Evolutionary conservation across 2,329 filamentous ascomycete species (phyloP), one percentile per base, ranked within the genome.

Genomic region (Colletotrichum sp.): DNA sequence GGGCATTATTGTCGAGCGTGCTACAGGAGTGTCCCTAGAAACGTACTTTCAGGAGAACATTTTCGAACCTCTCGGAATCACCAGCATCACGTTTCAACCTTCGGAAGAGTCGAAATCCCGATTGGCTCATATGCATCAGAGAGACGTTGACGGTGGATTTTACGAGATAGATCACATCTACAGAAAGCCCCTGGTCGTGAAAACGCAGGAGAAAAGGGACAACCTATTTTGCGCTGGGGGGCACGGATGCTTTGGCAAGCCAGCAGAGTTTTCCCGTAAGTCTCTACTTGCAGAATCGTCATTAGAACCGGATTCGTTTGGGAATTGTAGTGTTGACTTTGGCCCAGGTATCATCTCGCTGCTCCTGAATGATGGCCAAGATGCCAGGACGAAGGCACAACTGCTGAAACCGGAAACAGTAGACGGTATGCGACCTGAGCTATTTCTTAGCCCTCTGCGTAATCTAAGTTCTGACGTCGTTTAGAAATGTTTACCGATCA

Each of bases 1-100:
- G 0, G 90, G 90, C 5, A 83, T 85, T 1, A 82, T 90, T 2
- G 83, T 91, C 2, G 89, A 91, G 77, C 83, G 85, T 2, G 79
- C 88, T 1, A 88, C 88, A 2, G 85, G 86, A 1, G 68, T 78
- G 5, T 85, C 84, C 0, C 81, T 92, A 3, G 83, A 86, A 3
- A 84, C 87, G 2, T 85, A 84, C 63, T 84, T 90, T 76, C 82
- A 86, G 16, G 77, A 85, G 71, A 82, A 86, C 65, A 86, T 90
- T 22, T 88, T 84, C 75, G 80, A 80, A 0, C 88, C 87, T 3
- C 82, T 91, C 2, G 84, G 84, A 13, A 84, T 89, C 60, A 79
- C 69, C 0, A 82, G 84, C 68, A 83, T 83, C 3, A 79, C 85
- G 75, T 86, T 88, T 75, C 83, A 82, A n/a, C 85, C 87, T 0